Evolutionary conservation across 2,329 filamentous ascomycete genomes (phyloP).

Genomic region (Neobulgaria alba): DNA sequence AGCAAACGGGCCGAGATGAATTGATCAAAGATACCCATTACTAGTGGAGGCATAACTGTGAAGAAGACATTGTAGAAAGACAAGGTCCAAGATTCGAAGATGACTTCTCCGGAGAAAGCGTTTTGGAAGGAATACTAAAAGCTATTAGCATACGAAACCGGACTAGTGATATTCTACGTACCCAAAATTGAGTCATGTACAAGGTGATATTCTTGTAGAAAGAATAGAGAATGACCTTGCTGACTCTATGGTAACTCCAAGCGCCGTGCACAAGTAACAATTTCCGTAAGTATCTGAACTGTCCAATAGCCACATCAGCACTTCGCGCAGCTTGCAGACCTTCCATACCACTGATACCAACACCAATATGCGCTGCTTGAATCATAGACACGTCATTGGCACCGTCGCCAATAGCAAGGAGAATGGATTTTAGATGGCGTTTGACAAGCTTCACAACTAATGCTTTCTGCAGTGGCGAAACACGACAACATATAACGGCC

Average conservation of each 20-base stretch:
- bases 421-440: constrained; percentile 76
- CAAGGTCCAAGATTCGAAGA: constrained; percentile 99
- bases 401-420: constrained; percentile 92
- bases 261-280: constrained; percentile 88
- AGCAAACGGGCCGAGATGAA: constrained; percentile 90
- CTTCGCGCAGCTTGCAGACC: constrained; percentile 93
- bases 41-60: constrained; percentile 86
- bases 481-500: constrained; percentile 96
- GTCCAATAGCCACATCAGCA: constrained; percentile 89
- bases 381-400: constrained; percentile 99
- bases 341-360: constrained; percentile 95
- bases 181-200: constrained; percentile 99
- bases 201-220: constrained; percentile 99
- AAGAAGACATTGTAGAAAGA: constrained; percentile 99
- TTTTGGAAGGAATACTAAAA: constrained; percentile 93
- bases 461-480: constrained; percentile 93
- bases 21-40: constrained; percentile 93
- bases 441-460: constrained; percentile 98
- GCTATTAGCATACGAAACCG: constrained; percentile 19
- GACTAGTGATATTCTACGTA: constrained; percentile 37
- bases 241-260: constrained; percentile 96
- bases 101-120: constrained; percentile 92
- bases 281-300: constrained; percentile 93
- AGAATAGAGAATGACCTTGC: constrained; percentile 94
- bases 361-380: constrained; percentile 93